Conservation (phyloP, 2,329 filamentous ascomycete genomes). For the Ophiognomonia clavigignenti-juglandacearum region DNA sequence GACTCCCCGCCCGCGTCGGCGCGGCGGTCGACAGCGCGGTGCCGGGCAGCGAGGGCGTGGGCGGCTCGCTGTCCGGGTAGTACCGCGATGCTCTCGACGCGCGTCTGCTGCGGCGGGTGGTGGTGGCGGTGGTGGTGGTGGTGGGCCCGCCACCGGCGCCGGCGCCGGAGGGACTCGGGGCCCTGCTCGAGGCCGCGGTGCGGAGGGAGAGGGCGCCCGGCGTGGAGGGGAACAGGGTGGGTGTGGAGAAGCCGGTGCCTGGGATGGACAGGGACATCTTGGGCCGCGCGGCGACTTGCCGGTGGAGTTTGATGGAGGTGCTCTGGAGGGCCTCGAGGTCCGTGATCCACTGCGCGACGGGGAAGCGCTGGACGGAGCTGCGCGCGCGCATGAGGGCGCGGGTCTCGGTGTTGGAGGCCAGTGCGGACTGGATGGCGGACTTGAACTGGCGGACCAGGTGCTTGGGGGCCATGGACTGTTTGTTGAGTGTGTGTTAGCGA, state of each 20-base stretch:
- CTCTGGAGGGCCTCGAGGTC: conserved; percentile 56
- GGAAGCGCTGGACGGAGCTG: conserved; percentile 59
- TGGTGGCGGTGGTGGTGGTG: too few relatives aligned
- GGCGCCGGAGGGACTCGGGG: conserved; percentile 1
- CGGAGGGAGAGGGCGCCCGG: conserved; percentile 1
- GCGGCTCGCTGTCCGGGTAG: neutral
- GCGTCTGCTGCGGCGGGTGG: too few relatives aligned
- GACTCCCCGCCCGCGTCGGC: neutral
- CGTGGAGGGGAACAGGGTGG: conserved; percentile 12
- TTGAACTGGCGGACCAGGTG: conserved; percentile 62
- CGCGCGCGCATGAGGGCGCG: conserved; percentile 59
- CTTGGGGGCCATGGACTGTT: conserved; percentile 48
- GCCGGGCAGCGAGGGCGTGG: neutral
- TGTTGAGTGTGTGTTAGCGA: conserved; percentile 43
- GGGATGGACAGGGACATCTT: neutral
- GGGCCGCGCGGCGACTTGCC: neutral
- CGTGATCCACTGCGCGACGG: conserved; percentile 61
- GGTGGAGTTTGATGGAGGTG: conserved; percentile 40
- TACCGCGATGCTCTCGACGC: too few relatives aligned
- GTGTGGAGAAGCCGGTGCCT: conserved; percentile 6
- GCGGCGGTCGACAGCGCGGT: neutral
- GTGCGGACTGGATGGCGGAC: conserved; percentile 53
- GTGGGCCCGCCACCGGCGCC: too few relatives aligned
- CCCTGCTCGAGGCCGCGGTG: conserved; percentile 4
- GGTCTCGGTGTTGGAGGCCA: conserved; percentile 51